phyloP scores from a whole-genome alignment of 768 basidiomycete species.

The Xerocomellus amylosporus region DNA sequence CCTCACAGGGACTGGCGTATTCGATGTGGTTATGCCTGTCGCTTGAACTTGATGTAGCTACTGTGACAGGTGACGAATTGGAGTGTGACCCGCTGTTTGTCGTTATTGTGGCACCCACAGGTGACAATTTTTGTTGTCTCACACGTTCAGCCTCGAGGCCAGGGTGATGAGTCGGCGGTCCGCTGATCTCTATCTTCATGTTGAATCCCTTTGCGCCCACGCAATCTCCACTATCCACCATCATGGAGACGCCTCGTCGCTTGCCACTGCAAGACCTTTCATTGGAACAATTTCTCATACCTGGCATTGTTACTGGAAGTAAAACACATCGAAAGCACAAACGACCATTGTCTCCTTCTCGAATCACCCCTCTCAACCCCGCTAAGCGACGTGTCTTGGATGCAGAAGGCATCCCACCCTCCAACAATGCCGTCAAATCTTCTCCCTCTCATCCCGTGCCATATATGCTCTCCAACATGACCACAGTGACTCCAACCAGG shows the following conservation, averaged over 20 bases:
- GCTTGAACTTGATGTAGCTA: constrained; percentile 4
- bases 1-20: constrained; percentile 90
- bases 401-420: constrained; percentile 47
- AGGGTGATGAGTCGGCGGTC: constrained; percentile 26
- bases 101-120: constrained; percentile 18
- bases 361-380: constrained; percentile 50
- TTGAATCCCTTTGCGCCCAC: not conserved
- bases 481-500: constrained; percentile 29
- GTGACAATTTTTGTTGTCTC: constrained; percentile 17
- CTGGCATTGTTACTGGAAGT: constrained; percentile 24
- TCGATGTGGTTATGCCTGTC: constrained; percentile 73
- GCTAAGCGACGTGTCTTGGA: constrained; percentile 66
- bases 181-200: constrained; percentile 24
- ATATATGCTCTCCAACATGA: constrained; percentile 27
- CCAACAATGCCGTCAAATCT: constrained; percentile 22
- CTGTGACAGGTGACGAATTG: constrained; percentile 8
- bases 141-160: constrained; percentile 17
- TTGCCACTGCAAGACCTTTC: constrained; percentile 58
- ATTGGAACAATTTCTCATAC: constrained; percentile 50
- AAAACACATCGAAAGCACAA: constrained; percentile 43
- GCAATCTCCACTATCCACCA: constrained; percentile 7
- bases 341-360: constrained; percentile 60
- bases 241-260: constrained; percentile 35
- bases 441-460: constrained; percentile 23
- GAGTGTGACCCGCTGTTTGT: constrained; percentile 19